phyloP scores from a whole-genome alignment of 129 eudicot species.

The Heracleum sosnowskyi region DNA sequence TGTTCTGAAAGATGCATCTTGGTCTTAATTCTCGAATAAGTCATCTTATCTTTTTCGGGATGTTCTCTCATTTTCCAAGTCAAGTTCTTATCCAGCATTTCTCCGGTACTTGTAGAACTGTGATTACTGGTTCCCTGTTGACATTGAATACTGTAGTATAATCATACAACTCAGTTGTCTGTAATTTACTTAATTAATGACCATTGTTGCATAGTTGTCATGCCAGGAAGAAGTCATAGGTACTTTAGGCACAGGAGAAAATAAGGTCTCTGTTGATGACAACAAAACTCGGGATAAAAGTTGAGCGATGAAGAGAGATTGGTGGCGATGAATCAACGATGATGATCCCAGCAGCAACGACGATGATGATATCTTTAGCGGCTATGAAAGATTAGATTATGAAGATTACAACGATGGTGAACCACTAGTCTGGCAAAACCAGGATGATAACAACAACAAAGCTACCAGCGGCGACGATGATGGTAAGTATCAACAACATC shows the following conservation, averaged over 20 bases:
- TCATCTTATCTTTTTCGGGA: neutral
- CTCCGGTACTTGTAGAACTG: neutral
- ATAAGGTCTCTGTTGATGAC: neutral
- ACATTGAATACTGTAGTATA: no score
- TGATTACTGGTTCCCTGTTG: neutral
- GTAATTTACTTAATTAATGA: neutral
- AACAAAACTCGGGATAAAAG: neutral
- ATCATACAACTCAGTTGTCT: neutral
- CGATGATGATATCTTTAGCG: no score
- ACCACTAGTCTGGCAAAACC: no score
- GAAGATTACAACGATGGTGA: no score
- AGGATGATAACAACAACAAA: no score
- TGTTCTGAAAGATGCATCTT: neutral
- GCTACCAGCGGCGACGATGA: no score
- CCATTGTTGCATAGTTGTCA: neutral
- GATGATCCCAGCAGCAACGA: no score
- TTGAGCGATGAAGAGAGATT: no score
- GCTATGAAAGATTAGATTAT: no score
- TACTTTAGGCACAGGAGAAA: neutral
- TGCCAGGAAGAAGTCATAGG: neutral
- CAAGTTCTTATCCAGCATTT: neutral
- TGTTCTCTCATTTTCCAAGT: neutral
- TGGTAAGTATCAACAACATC: no score
- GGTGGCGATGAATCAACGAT: no score
- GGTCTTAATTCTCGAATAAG: neutral